phyloP scores from a whole-genome alignment of 805 yeast genomes.

The Kurtzmaniella fragi region DNA sequence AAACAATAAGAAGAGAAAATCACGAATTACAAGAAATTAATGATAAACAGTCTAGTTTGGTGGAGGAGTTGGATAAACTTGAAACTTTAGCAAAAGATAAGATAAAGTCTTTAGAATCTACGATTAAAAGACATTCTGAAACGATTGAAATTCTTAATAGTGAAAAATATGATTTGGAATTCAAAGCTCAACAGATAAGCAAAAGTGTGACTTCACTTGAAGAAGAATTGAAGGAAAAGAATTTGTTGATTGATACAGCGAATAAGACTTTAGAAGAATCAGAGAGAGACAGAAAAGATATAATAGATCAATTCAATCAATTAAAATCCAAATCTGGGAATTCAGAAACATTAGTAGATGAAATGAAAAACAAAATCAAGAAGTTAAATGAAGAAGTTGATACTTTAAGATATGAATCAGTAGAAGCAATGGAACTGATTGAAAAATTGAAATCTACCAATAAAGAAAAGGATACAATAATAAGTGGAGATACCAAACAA shows the following conservation, averaged over 20 bases:
- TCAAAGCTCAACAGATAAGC: slow-evolving; percentile 3
- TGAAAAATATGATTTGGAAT: slow-evolving; percentile 9
- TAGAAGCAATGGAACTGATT: slow-evolving; percentile 4
- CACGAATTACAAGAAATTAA: slow-evolving; percentile 14
- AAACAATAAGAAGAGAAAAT: slow-evolving; percentile 5
- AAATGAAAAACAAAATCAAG: slow-evolving; percentile 17
- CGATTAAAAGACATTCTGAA: slow-evolving; percentile 7
- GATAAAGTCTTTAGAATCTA: slow-evolving; percentile 13
- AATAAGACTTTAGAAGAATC: slow-evolving; percentile 3
- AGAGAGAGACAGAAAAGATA: slow-evolving; percentile 5
- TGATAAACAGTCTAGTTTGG: slow-evolving; percentile 15
- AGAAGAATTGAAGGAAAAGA: neutral
- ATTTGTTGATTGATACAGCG: slow-evolving; percentile 5
- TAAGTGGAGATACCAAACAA: slow-evolving; percentile 25
- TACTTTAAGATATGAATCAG: slow-evolving; percentile 7
- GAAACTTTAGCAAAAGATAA: slow-evolving; percentile 18
- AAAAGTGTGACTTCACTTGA: slow-evolving; percentile 3
- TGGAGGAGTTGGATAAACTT: slow-evolving; percentile 18
- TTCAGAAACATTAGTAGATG: slow-evolving; percentile 7
- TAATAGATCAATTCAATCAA: neutral
- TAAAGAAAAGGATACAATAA: slow-evolving; percentile 25
- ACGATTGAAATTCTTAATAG: slow-evolving; percentile 7
- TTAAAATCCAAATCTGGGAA: slow-evolving; percentile 8
- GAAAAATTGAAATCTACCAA: slow-evolving; percentile 6
- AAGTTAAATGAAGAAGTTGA: slow-evolving; percentile 26